Percentiles rank a stretch among this genome's conserved stretches.
Conservation (phyloP, 1,284 basidiomycete species). For the Tilletia horrida region DNA sequence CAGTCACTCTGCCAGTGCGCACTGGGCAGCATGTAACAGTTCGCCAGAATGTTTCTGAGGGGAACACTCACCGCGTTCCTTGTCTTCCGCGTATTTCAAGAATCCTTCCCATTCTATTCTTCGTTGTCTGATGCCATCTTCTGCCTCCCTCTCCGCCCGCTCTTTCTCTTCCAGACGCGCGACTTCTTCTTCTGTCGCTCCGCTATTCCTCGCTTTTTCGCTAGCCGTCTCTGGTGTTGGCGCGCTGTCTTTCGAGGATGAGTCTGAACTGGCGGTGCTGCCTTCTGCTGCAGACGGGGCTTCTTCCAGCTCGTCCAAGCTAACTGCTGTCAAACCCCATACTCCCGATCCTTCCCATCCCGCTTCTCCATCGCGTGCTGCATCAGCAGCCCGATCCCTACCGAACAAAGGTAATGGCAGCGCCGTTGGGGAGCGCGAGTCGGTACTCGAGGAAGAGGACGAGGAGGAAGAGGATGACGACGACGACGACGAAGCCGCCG, state of each 20-base stretch:
- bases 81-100: conserved; percentile 51
- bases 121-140: conserved; percentile 39
- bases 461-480: conserved; percentile 11
- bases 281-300: not conserved
- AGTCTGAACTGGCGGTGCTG: not conserved
- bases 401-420: not conserved
- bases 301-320: conserved; percentile 35
- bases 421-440: not conserved
- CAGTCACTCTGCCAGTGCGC: too few species aligned
- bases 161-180: conserved; percentile 16
- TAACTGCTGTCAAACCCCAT: conserved; percentile 49
- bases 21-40: too few species aligned
- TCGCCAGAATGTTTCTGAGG: too few species aligned
- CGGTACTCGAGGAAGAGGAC: conserved; percentile 2
- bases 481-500: conserved; percentile 15
- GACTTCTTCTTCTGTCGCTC: conserved; percentile 28
- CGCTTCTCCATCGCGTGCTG: conserved; percentile 43
- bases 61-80: conserved; percentile 43
- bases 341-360: conserved; percentile 53
- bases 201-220: conserved; percentile 32
- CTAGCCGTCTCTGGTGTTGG: conserved; percentile 17
- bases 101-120: conserved; percentile 55
- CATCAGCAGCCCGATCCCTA: not conserved
- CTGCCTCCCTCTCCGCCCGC: conserved; percentile 1
- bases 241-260: not conserved